phyloP scores from a whole-genome alignment of 225 moss, liverwort and hornwort species.

The Marchantia paleacea region DNA sequence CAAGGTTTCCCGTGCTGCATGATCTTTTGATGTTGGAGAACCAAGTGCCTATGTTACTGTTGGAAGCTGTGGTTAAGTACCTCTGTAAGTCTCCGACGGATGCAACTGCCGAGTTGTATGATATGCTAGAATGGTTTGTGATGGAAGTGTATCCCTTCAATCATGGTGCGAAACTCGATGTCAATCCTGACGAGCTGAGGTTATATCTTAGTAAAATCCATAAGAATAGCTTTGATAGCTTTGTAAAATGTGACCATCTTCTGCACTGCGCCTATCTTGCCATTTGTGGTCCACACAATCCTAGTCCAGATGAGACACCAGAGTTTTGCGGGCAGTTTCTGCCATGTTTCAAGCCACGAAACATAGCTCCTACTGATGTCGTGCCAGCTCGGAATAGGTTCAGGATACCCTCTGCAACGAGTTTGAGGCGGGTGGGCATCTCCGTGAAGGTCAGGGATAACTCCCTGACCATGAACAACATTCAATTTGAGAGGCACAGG shows the following conservation, averaged over 20 bases:
- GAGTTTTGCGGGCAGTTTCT: not conserved
- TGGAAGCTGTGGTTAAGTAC: not conserved
- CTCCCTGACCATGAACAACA: conserved; percentile 9
- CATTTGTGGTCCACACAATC: not conserved
- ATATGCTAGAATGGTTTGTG: conserved; percentile 10
- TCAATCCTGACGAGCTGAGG: not conserved
- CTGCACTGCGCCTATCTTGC: not conserved
- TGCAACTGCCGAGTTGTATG: not conserved
- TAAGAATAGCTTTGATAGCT: not conserved
- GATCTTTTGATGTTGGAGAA: conserved; percentile 17
- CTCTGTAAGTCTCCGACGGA: not conserved
- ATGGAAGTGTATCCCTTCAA: conserved; percentile 5
- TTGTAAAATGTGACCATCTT: not conserved
- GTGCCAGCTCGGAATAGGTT: not conserved
- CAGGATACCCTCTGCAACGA: conserved; percentile 19
- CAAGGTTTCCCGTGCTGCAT: not conserved
- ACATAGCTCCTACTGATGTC: too few relatives aligned
- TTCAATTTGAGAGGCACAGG: conserved; percentile 4
- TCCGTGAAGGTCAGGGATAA: conserved; percentile 6
- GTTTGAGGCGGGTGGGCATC: conserved; percentile 18
- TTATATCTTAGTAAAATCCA: not conserved
- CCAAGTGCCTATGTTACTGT: conserved; percentile 7
- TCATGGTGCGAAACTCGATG: conserved; percentile 6
- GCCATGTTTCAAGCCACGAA: not conserved
- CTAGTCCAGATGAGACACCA: not conserved